These are phyloP conservation scores for Skeletonema potamos DNA, from an alignment of 108 stramenopile species.

Conservation along the genomic window DNA sequence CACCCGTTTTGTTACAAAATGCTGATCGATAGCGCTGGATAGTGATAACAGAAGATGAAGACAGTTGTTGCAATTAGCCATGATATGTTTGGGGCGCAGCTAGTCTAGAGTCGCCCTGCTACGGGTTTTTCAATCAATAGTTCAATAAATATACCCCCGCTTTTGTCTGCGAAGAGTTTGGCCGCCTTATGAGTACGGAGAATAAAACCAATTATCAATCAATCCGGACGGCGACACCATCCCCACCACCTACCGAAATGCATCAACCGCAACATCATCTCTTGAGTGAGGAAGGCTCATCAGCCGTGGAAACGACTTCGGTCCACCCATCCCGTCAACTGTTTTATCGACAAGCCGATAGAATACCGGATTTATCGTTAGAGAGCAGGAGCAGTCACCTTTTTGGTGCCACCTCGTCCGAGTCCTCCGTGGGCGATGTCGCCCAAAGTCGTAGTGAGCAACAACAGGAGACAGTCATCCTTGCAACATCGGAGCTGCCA, in stretches of 20 bases:
- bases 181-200: not conserved
- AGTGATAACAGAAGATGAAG: no score
- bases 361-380: slow-evolving; percentile 16
- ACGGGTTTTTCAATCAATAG: no score
- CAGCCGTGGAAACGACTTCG: slow-evolving; percentile 9
- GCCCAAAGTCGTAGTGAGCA: not conserved
- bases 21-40: no score
- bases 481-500: not conserved
- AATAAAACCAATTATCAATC: not conserved
- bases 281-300: not conserved
- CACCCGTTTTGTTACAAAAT: no score
- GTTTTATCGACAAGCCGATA: slow-evolving; percentile 35
- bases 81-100: no score
- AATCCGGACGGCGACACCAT: not conserved
- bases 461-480: not conserved
- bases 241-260: slow-evolving; percentile 7
- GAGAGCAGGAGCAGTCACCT: slow-evolving; percentile 21
- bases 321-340: slow-evolving; percentile 27
- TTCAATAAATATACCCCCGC: no score
- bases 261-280: slow-evolving; percentile 25
- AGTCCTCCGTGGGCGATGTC: not conserved
- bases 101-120: no score
- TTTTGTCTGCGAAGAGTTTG: not conserved
- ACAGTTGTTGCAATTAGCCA: no score
- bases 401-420: not conserved